Evolutionary conservation across 2,329 filamentous ascomycete species (phyloP).

Genomic region (Diaporthe sp.): DNA sequence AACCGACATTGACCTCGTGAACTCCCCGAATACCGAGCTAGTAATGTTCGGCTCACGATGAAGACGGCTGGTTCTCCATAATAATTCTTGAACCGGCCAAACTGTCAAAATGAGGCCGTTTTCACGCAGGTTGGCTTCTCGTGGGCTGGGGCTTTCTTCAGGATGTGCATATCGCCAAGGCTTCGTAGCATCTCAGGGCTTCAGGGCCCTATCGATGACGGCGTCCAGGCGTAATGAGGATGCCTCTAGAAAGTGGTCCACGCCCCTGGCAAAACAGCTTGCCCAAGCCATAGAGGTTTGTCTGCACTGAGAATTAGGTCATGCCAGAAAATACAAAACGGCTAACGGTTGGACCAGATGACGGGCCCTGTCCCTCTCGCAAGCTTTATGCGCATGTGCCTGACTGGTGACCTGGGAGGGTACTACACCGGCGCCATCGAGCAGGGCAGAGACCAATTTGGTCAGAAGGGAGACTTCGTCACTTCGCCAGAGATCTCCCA

Average conservation of each 20-base stretch:
- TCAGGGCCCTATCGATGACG: constrained; percentile 33
- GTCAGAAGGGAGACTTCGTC: constrained; percentile 93
- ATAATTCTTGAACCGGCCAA: neutral
- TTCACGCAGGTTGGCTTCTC: constrained; percentile 27
- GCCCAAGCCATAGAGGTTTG: constrained; percentile 88
- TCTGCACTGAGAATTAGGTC: neutral
- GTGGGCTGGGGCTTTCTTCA: constrained; percentile 29
- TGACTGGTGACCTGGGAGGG: constrained; percentile 89
- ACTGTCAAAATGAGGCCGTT: constrained; percentile 33
- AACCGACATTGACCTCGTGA: neutral
- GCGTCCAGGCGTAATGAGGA: constrained; percentile 46
- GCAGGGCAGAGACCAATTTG: constrained; percentile 85
- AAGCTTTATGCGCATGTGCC: constrained; percentile 97
- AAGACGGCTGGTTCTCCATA: neutral
- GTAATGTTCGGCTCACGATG: constrained; percentile 3
- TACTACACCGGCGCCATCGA: constrained; percentile 88
- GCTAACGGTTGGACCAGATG: constrained; percentile 52
- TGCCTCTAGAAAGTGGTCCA: constrained; percentile 80
- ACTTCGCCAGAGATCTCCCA: constrained; percentile 98
- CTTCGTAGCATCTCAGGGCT: constrained; percentile 25
- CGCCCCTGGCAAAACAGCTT: constrained; percentile 88
- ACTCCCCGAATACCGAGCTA: constrained; percentile 11
- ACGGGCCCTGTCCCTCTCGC: constrained; percentile 94
- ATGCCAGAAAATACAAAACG: neutral
- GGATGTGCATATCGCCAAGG: constrained; percentile 11